Conservation (phyloP, 2,329 filamentous ascomycete genomes). For the Apiospora rasikravindrae region DNA sequence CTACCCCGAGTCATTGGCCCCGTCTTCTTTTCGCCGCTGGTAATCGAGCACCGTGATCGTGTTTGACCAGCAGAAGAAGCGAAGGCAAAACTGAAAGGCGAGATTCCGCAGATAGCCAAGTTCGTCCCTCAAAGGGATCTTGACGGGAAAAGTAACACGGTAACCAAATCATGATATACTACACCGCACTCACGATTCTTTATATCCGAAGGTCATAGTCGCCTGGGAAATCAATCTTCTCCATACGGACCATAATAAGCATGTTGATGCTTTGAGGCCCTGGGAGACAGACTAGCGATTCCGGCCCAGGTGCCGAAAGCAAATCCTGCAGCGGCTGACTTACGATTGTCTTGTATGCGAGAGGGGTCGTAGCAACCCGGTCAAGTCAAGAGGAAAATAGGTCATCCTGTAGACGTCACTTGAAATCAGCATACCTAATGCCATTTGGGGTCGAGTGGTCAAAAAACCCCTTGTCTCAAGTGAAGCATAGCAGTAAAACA, state of each 20-base stretch:
- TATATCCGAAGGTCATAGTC: neutral
- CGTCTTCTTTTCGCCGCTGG: neutral
- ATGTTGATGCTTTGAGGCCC: neutral
- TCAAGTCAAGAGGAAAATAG: neutral
- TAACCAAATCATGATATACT: neutral
- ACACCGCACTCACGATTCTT: neutral
- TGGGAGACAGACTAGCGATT: neutral
- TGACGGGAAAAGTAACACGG: neutral
- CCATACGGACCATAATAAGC: neutral
- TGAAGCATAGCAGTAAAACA: neutral
- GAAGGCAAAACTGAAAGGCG: neutral
- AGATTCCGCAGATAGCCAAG: neutral
- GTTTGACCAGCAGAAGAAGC: neutral
- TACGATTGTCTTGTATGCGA: neutral
- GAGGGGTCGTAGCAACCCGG: neutral
- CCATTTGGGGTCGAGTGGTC: neutral
- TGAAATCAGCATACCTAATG: neutral
- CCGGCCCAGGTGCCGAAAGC: constrained; percentile 10
- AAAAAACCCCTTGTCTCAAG: neutral
- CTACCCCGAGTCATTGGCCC: constrained; percentile 10
- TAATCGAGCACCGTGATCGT: neutral
- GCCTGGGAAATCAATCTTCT: neutral
- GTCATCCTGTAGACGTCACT: too few relatives aligned
- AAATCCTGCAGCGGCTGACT: neutral
- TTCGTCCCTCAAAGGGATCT: neutral